A percentile compares a stretch with the other conserved stretches of the same genome.
Conservation (phyloP, 495 filamentous ascomycete species). For the Xylaria nigripes region DNA sequence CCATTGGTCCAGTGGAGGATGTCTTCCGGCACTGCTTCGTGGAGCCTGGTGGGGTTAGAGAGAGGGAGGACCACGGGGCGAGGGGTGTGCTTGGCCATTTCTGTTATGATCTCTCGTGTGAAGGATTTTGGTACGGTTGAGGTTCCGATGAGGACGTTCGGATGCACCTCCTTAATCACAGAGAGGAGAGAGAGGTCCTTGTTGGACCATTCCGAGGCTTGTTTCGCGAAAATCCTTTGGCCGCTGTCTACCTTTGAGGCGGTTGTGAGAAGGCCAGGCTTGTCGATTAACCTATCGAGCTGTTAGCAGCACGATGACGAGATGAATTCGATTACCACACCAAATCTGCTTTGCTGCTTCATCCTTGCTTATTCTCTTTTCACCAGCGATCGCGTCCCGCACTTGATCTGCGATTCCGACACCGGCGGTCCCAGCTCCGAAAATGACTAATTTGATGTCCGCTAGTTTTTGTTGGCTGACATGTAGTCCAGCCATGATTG, state of each 20-base stretch:
- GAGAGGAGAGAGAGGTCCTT: slow-evolving; percentile 52
- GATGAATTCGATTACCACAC: slow-evolving; percentile 32
- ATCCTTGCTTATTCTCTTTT: slow-evolving; percentile 56
- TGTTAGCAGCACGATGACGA: neutral
- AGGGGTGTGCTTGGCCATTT: slow-evolving; percentile 71
- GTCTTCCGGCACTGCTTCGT: slow-evolving; percentile 76
- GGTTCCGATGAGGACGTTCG: slow-evolving; percentile 76
- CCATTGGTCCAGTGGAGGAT: slow-evolving; percentile 72
- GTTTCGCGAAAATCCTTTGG: slow-evolving; percentile 59
- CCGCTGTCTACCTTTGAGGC: slow-evolving; percentile 50
- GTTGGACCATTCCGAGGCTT: slow-evolving; percentile 55
- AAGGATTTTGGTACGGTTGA: slow-evolving; percentile 77
- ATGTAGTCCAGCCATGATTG: slow-evolving; percentile 63
- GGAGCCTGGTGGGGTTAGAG: slow-evolving; percentile 77
- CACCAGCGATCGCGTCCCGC: slow-evolving; percentile 63
- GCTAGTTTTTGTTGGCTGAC: slow-evolving; percentile 57
- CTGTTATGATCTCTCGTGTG: slow-evolving; percentile 61
- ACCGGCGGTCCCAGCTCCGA: slow-evolving; percentile 79
- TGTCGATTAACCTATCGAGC: slow-evolving; percentile 66
- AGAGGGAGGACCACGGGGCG: slow-evolving; percentile 77
- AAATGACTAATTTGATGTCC: slow-evolving; percentile 64
- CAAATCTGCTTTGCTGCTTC: slow-evolving; percentile 80
- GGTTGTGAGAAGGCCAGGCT: slow-evolving; percentile 64
- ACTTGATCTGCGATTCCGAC: slow-evolving; percentile 86
- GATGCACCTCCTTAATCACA: slow-evolving; percentile 63